These are phyloP conservation scores for Salix dunnii DNA, from an alignment of 345 rosid species.

Conservation along the genomic window DNA sequence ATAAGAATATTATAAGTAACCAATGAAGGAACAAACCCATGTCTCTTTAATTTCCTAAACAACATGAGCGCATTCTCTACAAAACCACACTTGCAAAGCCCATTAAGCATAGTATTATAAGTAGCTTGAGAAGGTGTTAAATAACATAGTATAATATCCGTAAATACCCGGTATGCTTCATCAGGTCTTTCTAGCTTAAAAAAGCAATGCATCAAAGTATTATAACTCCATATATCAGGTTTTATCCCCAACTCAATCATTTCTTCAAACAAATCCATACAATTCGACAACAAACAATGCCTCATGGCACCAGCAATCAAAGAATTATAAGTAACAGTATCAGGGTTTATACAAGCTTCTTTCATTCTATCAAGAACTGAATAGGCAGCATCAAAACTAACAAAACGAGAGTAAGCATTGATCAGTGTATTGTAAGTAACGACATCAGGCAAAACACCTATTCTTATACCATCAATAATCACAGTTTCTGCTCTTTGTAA, in stretches of 20 bases:
- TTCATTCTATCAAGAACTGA: constrained; percentile 56
- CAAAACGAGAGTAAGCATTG: constrained; percentile 57
- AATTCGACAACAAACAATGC: constrained; percentile 30
- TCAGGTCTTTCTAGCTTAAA: constrained; percentile 61
- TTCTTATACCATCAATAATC: constrained; percentile 55
- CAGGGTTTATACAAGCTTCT: constrained; percentile 59
- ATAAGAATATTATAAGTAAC: constrained; percentile 72
- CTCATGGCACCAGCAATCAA: constrained; percentile 64
- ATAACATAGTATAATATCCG: constrained; percentile 35
- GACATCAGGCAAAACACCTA: constrained; percentile 82
- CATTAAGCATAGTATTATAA: constrained; percentile 67
- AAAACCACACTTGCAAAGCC: constrained; percentile 69
- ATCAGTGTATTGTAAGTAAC: constrained; percentile 70
- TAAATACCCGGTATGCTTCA: constrained; percentile 55
- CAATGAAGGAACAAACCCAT: constrained; percentile 55
- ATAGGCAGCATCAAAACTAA: constrained; percentile 57
- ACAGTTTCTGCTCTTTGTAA: constrained; percentile 61
- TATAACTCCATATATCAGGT: constrained; percentile 85
- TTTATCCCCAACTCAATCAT: constrained; percentile 53
- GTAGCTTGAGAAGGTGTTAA: constrained; percentile 46
- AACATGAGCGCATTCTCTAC: constrained; percentile 47
- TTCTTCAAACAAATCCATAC: constrained; percentile 75
- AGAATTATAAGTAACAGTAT: constrained; percentile 64
- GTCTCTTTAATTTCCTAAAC: constrained; percentile 46
- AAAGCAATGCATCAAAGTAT: constrained; percentile 73